Evolutionary conservation across 108 stramenopile genomes (phyloP), one percentile per base, ranked within the genome.

Genomic region (Fragilariopsis cylindrus): DNA sequence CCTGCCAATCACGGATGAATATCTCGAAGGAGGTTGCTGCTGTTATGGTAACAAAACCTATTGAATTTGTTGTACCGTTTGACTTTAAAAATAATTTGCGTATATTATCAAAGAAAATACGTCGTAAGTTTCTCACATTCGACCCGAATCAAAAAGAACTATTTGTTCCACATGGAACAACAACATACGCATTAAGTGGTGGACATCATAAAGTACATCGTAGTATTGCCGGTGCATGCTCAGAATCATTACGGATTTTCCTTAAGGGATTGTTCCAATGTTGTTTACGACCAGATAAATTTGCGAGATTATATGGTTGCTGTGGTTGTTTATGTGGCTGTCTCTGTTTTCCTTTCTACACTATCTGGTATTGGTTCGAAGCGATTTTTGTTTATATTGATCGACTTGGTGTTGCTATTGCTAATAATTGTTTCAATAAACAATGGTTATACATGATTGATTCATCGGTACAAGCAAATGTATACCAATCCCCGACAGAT

Each of bases 311-410:
- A 3, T 49, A 80, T 65, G 89, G 89, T 39, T 66, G 71, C 41
- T 65, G 81, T 53, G 89, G 89, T 0, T 90, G 84, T 64, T 30
- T 90, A 4, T 74, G 78, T 55, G 89, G 89, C 6, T n/a, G 82
- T 16, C 16, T 84, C 13, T 30, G 76, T 4, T 69, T 57, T 13
- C 84, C 81, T 0, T 69, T 85, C 15, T 83, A 79, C 60, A 67
- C 83, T n/a, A 21, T 78, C 3, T 67, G 65, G 18, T 47, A 69
- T 48, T 6, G 78, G 16, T 49, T 81, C 15, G 60, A 19, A 71
- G 73, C 66, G 52, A 43, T 87, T 56, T 4, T 82, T 16, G 70
- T 81, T 2, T 79, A 75, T 63, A 65, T 84, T 53, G 89, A 90
- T 68, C 73, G 84, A 11, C 30, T 79, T 19, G 70, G 71, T 3